These are phyloP conservation scores for Picea mariana DNA, from an alignment of 83 land plant genomes.

Conservation along the genomic window DNA sequence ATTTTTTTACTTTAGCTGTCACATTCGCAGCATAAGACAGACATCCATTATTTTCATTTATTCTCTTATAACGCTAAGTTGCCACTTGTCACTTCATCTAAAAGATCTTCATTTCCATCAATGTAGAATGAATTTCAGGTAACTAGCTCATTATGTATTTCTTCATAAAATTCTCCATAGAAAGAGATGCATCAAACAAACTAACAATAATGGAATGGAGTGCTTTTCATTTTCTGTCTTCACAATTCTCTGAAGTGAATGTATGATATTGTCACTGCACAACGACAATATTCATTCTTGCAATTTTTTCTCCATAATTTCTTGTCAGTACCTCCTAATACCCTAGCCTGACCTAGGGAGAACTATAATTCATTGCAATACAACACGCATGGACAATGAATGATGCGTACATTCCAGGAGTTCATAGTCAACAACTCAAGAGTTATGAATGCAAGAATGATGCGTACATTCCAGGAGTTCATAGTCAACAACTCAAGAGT, in stretches of 20 bases:
- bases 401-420: constrained; percentile 71
- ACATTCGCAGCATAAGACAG: too few relatives aligned
- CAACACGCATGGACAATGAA: constrained; percentile 86
- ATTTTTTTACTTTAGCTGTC: too few relatives aligned
- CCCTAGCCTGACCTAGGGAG: constrained; percentile 69
- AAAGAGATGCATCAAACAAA: constrained; percentile 56
- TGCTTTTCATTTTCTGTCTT: constrained; percentile 49
- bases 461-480: constrained; percentile 70
- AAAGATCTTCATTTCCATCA: constrained; percentile 25
- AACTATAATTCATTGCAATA: constrained; percentile 77
- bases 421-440: neutral
- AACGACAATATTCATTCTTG: constrained; percentile 79
- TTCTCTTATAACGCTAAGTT: too few relatives aligned
- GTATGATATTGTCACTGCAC: constrained; percentile 79
- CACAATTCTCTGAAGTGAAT: constrained; percentile 51
- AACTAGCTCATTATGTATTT: constrained; percentile 49
- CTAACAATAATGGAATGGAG: constrained; percentile 43
- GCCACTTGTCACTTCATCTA: too few relatives aligned
- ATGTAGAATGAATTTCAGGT: constrained; percentile 37
- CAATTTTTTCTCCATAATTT: constrained; percentile 70
- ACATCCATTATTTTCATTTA: too few relatives aligned
- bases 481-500: too few relatives aligned
- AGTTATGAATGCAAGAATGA: constrained; percentile 27
- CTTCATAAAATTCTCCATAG: constrained; percentile 43
- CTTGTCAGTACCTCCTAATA: constrained; percentile 53